Evolutionary conservation across 2,329 filamentous ascomycete genomes (phyloP).

Genomic region (Cadophora gregata): DNA sequence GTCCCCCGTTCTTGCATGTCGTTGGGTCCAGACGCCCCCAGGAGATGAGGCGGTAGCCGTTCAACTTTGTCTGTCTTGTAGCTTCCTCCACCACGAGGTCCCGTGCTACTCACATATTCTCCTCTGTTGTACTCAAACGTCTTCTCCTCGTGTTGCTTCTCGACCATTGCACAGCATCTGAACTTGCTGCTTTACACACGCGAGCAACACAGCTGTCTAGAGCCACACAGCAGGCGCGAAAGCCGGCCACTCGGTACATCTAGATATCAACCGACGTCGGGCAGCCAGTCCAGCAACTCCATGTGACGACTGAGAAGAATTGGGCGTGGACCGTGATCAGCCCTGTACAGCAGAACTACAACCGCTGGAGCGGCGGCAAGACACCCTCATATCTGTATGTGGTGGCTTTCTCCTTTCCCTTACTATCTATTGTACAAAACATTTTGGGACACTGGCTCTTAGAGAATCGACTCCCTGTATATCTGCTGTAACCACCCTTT

Average conservation of each 20-base stretch:
- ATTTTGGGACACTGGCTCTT: slow-evolving; percentile 24
- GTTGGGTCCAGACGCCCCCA: slow-evolving; percentile 39
- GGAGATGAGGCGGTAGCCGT: slow-evolving; percentile 39
- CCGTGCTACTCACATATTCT: slow-evolving; percentile 39
- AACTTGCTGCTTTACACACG: slow-evolving; percentile 30
- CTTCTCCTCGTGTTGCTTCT: slow-evolving; percentile 34
- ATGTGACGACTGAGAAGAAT: slow-evolving; percentile 43
- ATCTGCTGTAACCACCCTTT: slow-evolving; percentile 36
- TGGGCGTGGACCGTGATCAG: slow-evolving; percentile 45
- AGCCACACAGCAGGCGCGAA: slow-evolving; percentile 32
- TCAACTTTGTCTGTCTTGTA: slow-evolving; percentile 31
- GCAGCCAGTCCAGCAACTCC: slow-evolving; percentile 39
- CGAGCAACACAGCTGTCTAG: slow-evolving; percentile 37
- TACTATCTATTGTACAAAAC: slow-evolving; percentile 30
- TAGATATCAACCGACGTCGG: slow-evolving; percentile 33
- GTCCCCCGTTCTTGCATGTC: slow-evolving; percentile 31
- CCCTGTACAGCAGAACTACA: slow-evolving; percentile 44
- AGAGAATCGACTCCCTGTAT: slow-evolving; percentile 30
- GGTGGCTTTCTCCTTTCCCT: slow-evolving; percentile 29
- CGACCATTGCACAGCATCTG: slow-evolving; percentile 33
- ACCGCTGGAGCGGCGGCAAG: slow-evolving; percentile 41
- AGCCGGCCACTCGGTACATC: slow-evolving; percentile 35
- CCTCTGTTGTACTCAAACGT: slow-evolving; percentile 38
- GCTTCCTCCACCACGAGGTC: slow-evolving; percentile 38
- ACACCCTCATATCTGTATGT: slow-evolving; percentile 43